Evolutionary conservation across 257 asterid genomes (phyloP).

Genomic region (Solanum chilense): DNA sequence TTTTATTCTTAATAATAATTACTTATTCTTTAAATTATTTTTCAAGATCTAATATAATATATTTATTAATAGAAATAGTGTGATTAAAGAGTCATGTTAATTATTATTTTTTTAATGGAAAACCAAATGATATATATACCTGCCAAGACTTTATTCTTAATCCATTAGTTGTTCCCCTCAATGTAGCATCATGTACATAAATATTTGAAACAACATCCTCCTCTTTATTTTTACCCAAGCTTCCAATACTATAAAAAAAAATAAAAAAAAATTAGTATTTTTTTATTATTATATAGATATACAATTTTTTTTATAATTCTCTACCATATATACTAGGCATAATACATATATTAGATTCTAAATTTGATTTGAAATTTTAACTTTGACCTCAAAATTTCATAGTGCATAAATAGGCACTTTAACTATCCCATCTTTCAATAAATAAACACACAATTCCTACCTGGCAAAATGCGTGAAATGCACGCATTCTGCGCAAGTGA

Average conservation of each 20-base stretch:
- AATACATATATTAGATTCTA: too few relatives aligned
- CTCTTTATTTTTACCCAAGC: conserved; percentile 64
- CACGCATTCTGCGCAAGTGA: too few relatives aligned
- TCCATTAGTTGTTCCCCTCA: conserved; percentile 78
- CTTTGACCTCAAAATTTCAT: too few relatives aligned
- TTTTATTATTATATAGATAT: neutral
- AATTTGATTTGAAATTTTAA: too few relatives aligned
- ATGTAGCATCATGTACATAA: conserved; percentile 38
- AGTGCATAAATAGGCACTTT: too few relatives aligned
- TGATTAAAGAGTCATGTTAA: too few relatives aligned
- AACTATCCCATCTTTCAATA: too few relatives aligned
- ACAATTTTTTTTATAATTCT: neutral
- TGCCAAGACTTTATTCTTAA: conserved; percentile 93
- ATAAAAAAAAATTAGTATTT: neutral
- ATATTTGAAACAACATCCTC: conserved; percentile 55
- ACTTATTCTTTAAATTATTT: too few relatives aligned
- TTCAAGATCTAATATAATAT: accelerated
- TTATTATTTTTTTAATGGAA: neutral
- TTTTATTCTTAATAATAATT: too few relatives aligned
- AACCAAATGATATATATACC: conserved; percentile 20
- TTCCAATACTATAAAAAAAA: conserved; percentile 57
- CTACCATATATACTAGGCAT: neutral
- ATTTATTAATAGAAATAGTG: too few relatives aligned
- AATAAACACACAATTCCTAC: too few relatives aligned
- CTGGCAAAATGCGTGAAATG: too few relatives aligned